A percentile compares a stretch with the other conserved stretches of the same genome.
These are phyloP conservation scores for Amylocystis lapponica DNA, from an alignment of 768 basidiomycete species.

Conservation along the genomic window DNA sequence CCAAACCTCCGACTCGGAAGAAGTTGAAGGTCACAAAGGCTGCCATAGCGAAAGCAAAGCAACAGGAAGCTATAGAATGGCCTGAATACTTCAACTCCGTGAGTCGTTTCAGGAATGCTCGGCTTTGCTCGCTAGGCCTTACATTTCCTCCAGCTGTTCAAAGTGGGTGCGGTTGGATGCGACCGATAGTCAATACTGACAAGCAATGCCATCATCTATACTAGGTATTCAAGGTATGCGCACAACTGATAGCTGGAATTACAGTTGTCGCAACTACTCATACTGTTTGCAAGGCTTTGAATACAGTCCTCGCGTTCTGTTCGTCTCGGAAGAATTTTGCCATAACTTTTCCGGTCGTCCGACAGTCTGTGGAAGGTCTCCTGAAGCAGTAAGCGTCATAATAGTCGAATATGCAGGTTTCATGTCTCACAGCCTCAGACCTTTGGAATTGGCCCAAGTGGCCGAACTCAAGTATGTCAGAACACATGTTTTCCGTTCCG, in stretches of 20 bases:
- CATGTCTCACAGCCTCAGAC: conserved; percentile 36
- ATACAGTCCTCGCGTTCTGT: conserved; percentile 84
- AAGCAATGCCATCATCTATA: conserved; percentile 7
- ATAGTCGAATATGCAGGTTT: background rate
- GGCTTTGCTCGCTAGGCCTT: background rate
- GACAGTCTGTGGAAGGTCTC: conserved; percentile 74
- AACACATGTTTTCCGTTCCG: background rate
- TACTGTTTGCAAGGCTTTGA: conserved; percentile 55
- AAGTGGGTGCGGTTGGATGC: conserved; percentile 34
- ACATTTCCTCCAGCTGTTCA: conserved; percentile 40
- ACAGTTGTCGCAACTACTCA: background rate
- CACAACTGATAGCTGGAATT: background rate
- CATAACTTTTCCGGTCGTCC: conserved; percentile 69
- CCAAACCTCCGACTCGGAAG: conserved; percentile 8
- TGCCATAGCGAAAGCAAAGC: conserved; percentile 5
- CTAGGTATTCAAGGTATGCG: conserved; percentile 41
- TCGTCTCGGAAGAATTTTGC: conserved; percentile 77
- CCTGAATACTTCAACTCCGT: conserved; percentile 24
- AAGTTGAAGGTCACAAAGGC: conserved; percentile 6
- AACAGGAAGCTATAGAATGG: conserved; percentile 10
- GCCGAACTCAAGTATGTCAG: conserved; percentile 72
- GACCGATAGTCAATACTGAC: background rate
- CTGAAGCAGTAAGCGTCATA: conserved; percentile 54
- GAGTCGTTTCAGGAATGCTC: background rate
- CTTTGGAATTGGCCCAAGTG: conserved; percentile 69